Base-by-base conservation (phyloP, 2,329 filamentous ascomycete species). In the Aspergillus hiratsukae region DNA sequence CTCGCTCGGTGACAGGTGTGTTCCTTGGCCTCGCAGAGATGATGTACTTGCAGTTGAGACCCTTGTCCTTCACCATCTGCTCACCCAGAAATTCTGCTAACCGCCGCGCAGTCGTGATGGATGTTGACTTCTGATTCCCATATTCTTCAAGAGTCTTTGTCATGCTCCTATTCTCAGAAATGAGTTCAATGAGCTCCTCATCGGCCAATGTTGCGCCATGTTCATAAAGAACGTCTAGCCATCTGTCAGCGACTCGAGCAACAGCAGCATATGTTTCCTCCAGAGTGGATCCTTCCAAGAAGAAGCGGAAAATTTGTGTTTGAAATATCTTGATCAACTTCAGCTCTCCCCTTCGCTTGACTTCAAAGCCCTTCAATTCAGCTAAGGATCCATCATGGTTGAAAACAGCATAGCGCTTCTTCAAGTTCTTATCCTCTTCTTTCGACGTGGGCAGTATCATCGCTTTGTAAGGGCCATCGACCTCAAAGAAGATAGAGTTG, bases 261-360 rank as follows among this genome's bases (percentile, higher is more conserved):
- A 99, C 95, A 2, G 93, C 88, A 14, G 76, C 84, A 69, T 99
- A 99, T 19, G 91, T 97, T 71, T 97, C 92, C 2, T 87, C 80
- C 48, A 99, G 81, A 0, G 91, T 96, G 3, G 84, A 83, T 6
- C 94, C 94, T 69, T 99, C 93, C 5, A 99, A 79, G 77, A 99
- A 99, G 76, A 99, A 97, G 71, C 96, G 97, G 87, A 99, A 99
- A 63, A 99, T 96, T 69, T 99, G 94, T 58, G 94, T 91, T 74
- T 99, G 94, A 73, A 99, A 99, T 70, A 97, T 99, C 76, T 99
- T 99, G 83, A 99, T 99, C 65, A 99, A 87, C 78, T 99, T 99
- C 65, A 99, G 79, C 77, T 99, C 94, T 80, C 94, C 94, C 83
- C 94, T 85, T 71, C 94, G 87, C 80, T 99, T 99, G 63, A 99